Evolutionary conservation across 2,329 filamentous ascomycete genomes (phyloP).

Genomic region (Penicillium digitatum): DNA sequence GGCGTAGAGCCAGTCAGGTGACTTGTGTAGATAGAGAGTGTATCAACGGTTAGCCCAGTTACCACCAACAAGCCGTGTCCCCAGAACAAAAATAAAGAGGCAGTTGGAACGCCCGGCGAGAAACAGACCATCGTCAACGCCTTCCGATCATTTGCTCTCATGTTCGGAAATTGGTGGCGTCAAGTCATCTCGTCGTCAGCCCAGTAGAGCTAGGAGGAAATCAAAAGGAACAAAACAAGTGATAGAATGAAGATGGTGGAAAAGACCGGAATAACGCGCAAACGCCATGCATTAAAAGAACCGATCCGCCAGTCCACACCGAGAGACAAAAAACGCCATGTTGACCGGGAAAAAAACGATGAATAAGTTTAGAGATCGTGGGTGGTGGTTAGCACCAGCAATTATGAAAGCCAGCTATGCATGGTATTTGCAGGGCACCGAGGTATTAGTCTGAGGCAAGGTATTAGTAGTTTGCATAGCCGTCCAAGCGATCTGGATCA

Average conservation of each 20-base stretch:
- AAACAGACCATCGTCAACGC: constrained; percentile 19
- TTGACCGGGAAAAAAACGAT: constrained; percentile 5
- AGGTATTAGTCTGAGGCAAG: background rate
- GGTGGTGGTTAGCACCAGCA: constrained; percentile 10
- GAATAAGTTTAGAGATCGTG: constrained; percentile 10
- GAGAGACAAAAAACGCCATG: constrained; percentile 6
- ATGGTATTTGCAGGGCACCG: background rate
- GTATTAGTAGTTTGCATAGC: constrained; percentile 18
- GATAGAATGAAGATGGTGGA: constrained; percentile 7
- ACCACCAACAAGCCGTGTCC: constrained; percentile 13
- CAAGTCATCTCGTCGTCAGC: constrained; percentile 21
- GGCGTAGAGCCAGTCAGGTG: background rate
- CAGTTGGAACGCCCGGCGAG: constrained; percentile 13
- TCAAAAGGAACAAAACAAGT: constrained; percentile 4
- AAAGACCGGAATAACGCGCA: background rate
- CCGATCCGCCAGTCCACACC: constrained; percentile 13
- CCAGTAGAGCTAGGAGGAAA: constrained; percentile 9
- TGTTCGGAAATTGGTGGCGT: constrained; percentile 19
- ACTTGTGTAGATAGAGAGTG: constrained; percentile 1
- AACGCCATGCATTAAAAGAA: constrained; percentile 12
- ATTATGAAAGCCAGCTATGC: background rate
- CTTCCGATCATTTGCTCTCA: constrained; percentile 17
- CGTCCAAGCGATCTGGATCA: constrained; percentile 16
- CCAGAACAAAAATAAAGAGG: constrained; percentile 6
- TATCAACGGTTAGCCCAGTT: background rate